A percentile compares a stretch with the other conserved stretches of the same genome.
phyloP scores from a whole-genome alignment of 192 early-diverging fungal genomes.

The Chytriomyces sp. region DNA sequence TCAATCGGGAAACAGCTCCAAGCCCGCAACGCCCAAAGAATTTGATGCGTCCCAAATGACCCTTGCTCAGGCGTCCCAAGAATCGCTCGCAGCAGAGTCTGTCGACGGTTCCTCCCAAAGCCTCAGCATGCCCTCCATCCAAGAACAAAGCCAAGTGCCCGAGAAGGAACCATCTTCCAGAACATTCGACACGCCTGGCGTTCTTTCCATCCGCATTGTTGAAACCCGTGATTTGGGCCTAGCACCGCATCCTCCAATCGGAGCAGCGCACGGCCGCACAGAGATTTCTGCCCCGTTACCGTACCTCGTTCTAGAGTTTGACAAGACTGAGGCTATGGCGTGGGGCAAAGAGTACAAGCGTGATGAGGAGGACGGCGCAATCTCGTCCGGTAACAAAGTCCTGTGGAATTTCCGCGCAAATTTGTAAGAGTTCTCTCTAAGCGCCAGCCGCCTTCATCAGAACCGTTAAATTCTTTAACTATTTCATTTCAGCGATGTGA shows the following conservation, averaged over 20 bases:
- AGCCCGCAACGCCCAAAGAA: slow-evolving; percentile 23
- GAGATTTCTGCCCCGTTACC: slow-evolving; percentile 42
- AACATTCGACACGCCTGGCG: slow-evolving; percentile 15
- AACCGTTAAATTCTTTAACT: too few relatives aligned
- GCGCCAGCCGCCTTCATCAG: too few relatives aligned
- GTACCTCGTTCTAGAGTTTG: slow-evolving; percentile 87
- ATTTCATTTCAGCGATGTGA: slow-evolving; percentile 27
- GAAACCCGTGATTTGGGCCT: slow-evolving; percentile 22
- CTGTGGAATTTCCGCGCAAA: slow-evolving; percentile 35
- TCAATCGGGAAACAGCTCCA: slow-evolving; percentile 6
- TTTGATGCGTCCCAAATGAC: slow-evolving; percentile 20
- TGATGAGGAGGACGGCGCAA: slow-evolving; percentile 8
- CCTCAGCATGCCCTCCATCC: neutral
- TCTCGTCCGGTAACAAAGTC: neutral
- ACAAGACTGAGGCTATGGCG: slow-evolving; percentile 84
- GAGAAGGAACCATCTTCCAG: neutral
- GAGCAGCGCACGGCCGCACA: neutral
- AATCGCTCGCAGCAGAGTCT: slow-evolving; percentile 8
- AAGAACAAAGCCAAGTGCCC: neutral
- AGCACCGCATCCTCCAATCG: neutral
- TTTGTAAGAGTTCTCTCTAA: slow-evolving; percentile 21
- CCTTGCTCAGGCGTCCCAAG: slow-evolving; percentile 24
- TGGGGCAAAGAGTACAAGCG: slow-evolving; percentile 28
- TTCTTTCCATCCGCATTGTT: slow-evolving; percentile 28
- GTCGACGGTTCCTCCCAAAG: slow-evolving; percentile 2